A percentile compares a stretch with the other conserved stretches of the same genome.
Evolutionary conservation across 768 basidiomycete species (phyloP).

Genomic region (Trametes cubensis): DNA sequence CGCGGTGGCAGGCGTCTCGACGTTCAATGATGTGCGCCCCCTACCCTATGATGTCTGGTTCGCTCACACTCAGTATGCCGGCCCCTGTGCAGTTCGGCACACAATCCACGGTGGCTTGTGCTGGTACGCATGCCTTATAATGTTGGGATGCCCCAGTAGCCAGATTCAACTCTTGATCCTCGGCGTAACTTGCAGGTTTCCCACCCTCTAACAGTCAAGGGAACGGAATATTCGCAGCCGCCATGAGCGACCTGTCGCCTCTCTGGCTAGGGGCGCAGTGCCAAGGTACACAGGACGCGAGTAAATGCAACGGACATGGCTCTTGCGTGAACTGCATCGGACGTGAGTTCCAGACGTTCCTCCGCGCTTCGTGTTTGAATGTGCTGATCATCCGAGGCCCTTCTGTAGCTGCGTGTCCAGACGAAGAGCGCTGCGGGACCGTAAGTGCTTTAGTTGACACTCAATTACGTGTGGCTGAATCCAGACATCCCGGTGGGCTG

Average conservation of each 20-base stretch:
- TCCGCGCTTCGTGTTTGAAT: background rate
- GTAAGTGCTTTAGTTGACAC: conserved; percentile 6
- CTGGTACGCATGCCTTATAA: conserved; percentile 10
- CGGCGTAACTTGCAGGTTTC: conserved; percentile 23
- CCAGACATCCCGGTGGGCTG: background rate
- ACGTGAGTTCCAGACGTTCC: conserved; percentile 26
- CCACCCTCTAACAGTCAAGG: conserved; percentile 36
- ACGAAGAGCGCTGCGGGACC: conserved; percentile 27
- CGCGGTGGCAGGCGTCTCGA: conserved; percentile 23
- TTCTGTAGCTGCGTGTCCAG: conserved; percentile 27
- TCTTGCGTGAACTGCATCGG: conserved; percentile 35
- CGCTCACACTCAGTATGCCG: background rate
- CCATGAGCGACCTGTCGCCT: conserved; percentile 37
- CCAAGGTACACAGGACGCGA: conserved; percentile 33
- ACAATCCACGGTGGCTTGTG: conserved; percentile 25
- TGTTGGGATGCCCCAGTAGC: too few relatives aligned
- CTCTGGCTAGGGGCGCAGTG: conserved; percentile 36
- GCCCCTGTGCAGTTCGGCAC: conserved; percentile 14
- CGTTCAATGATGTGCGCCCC: conserved; percentile 26
- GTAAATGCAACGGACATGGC: conserved; percentile 32
- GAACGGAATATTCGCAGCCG: conserved; percentile 35
- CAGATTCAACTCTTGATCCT: too few relatives aligned
- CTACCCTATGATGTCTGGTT: background rate
- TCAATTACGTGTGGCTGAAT: background rate
- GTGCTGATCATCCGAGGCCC: background rate